These are phyloP conservation scores for Pycnococcus provasolii DNA, from an alignment of 139 green algal species.

Conservation along the genomic window DNA sequence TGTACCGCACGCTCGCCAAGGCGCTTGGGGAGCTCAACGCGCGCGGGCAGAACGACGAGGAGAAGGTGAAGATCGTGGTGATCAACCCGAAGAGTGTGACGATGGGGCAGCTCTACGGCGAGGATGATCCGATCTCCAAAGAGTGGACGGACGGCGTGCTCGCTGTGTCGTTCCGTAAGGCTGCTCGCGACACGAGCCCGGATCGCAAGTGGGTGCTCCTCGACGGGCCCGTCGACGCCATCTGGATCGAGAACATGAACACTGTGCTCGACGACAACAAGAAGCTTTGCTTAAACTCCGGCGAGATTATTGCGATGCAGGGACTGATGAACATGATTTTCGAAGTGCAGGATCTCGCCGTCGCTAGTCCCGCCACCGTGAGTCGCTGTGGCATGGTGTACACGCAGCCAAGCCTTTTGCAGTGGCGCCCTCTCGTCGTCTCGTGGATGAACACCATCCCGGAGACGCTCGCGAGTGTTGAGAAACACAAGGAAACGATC, in stretches of 20 bases:
- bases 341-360: slow-evolving; percentile 65
- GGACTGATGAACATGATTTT: slow-evolving; percentile 53
- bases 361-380: slow-evolving; percentile 65
- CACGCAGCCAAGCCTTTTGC: slow-evolving; percentile 38
- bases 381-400: slow-evolving; percentile 74
- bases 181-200: slow-evolving; percentile 11
- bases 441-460: slow-evolving; percentile 51
- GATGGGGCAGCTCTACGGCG: slow-evolving; percentile 67
- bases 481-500: slow-evolving; percentile 32
- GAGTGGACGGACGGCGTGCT: slow-evolving; percentile 63
- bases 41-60: slow-evolving; percentile 22
- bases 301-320: slow-evolving; percentile 44
- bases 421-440: slow-evolving; percentile 49
- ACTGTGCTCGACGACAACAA: slow-evolving; percentile 53
- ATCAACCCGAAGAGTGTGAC: slow-evolving; percentile 45
- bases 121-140: slow-evolving; percentile 40
- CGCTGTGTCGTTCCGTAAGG: slow-evolving; percentile 45
- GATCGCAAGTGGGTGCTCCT: slow-evolving; percentile 36
- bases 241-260: slow-evolving; percentile 58
- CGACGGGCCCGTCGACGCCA: slow-evolving; percentile 44
- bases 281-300: slow-evolving; percentile 45
- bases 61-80: slow-evolving; percentile 10
- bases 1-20: slow-evolving; percentile 36
- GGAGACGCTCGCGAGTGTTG: slow-evolving; percentile 24
- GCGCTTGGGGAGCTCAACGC: slow-evolving; percentile 44